Base-by-base conservation (phyloP, 176 grass and related monocot species). In the Carex scoparia region DNA sequence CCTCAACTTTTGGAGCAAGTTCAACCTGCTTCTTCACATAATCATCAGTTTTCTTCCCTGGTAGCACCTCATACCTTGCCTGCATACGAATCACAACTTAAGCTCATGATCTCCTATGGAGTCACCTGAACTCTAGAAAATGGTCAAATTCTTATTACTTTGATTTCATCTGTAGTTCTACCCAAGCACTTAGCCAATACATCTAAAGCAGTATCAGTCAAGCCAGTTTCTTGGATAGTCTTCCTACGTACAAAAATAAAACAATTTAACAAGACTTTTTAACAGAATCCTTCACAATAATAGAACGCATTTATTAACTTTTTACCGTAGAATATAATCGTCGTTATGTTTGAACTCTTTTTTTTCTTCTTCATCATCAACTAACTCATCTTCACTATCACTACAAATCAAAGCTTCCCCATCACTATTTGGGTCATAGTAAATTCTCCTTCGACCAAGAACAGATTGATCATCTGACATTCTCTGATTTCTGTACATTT, bases 401-500 rank as follows among this genome's bases (percentile, higher is more conserved):
- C 95, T 99, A 62, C 86, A 94, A 77, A 95, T 92, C 89, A 99
- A 89, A 71, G 91, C 96, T 91, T 94, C 91, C 31, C 93, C 96
- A 30, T 83, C 81, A 84, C 89, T 91, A 84, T 83, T 88, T 86
- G 87, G 35, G 87, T 95, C 93, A 87, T 95, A 92, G 79, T 94
- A 95, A 90, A 98, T 98, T 79, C 91, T 93, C 81, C 85, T 86
- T 28, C 93, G 88, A 86, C 91, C 91, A 86, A 98, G 86, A 87
- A 94, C 95, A 67, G 93, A 99, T 88, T 99, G 96, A 53, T 99
- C 96, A 60, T 95, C 93, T 23, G 88, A 83, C 96, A 94, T 98
- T 85, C 87, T 89, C 69, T 95, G 93, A 65, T 98, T 98, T 86
- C 94, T 97, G 86, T 58, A 86, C 31, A 42, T 14, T 28, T 78